Evolutionary conservation across 495 filamentous ascomycete genomes (phyloP).

Genomic region (Baudoinia panamericana): DNA sequence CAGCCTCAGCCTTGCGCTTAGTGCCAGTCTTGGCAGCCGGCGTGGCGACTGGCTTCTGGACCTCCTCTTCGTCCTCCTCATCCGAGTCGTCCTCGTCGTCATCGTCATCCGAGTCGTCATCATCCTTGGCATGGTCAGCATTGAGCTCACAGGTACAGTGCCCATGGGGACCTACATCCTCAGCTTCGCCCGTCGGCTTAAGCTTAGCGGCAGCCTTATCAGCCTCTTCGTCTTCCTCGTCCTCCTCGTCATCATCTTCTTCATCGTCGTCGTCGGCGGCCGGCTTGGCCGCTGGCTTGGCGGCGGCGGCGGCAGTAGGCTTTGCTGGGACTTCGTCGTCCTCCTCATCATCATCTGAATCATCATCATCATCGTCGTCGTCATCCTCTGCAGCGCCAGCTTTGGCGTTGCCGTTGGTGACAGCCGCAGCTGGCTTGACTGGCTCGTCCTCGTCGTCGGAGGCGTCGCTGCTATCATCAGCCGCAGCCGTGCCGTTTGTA

Average conservation of each 20-base stretch:
- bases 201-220: slow-evolving; percentile 3
- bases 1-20: slow-evolving; percentile 83
- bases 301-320: neutral
- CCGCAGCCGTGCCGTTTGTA: slow-evolving; percentile 13
- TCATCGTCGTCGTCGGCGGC: slow-evolving; percentile 26
- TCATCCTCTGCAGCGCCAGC: slow-evolving; percentile 20
- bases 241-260: slow-evolving; percentile 5
- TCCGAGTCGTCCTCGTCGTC: slow-evolving; percentile 19
- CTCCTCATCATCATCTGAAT: neutral
- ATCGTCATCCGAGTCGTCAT: slow-evolving; percentile 19
- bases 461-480: slow-evolving; percentile 15
- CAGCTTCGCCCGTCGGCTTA: neutral
- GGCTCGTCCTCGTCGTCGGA: slow-evolving; percentile 30
- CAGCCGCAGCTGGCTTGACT: slow-evolving; percentile 23
- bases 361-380: slow-evolving; percentile 30
- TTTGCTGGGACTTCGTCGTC: neutral
- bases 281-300: too few species aligned
- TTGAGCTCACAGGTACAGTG: too few species aligned
- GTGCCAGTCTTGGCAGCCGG: slow-evolving; percentile 49
- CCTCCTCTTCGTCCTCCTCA: slow-evolving; percentile 38
- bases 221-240: slow-evolving; percentile 8
- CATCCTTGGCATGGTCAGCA: neutral
- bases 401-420: slow-evolving; percentile 20
- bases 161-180: slow-evolving; percentile 3
- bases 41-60: slow-evolving; percentile 30